Conservation (phyloP, 1,284 basidiomycete species). For the Cerrena zonata region DNA sequence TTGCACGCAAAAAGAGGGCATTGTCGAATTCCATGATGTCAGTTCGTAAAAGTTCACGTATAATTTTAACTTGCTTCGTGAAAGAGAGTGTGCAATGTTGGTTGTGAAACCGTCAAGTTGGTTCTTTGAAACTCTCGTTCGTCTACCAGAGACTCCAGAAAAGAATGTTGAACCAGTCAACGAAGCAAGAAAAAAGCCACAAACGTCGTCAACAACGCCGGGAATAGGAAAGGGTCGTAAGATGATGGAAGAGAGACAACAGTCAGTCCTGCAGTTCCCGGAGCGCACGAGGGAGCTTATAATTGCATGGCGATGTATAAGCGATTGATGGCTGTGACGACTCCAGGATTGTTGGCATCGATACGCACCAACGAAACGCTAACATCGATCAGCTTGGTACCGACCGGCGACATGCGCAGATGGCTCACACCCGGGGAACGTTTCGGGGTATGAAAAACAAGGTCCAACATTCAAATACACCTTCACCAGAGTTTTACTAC, state of each 20-base stretch:
- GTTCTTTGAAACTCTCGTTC: not conserved
- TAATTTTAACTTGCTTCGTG: conserved; percentile 1
- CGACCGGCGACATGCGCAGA: too few relatives aligned
- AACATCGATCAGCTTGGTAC: not conserved
- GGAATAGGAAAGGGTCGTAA: conserved; percentile 4
- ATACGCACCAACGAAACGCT: not conserved
- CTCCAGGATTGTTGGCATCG: not conserved
- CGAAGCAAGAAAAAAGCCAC: not conserved
- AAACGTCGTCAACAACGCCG: not conserved
- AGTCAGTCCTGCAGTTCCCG: not conserved
- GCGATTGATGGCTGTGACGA: not conserved
- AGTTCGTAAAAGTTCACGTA: not conserved
- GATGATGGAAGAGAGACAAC: conserved; percentile 1
- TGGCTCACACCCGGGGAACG: too few relatives aligned
- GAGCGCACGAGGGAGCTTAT: not conserved
- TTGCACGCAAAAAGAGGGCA: not conserved
- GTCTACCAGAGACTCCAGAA: conserved; percentile 5
- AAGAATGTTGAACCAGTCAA: conserved; percentile 3
- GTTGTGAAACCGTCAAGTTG: conserved; percentile 3
- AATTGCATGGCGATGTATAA: not conserved
- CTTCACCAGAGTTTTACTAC: not conserved
- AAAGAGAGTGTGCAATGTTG: conserved; percentile 5
- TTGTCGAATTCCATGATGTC: conserved; percentile 3
- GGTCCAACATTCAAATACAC: too few relatives aligned
- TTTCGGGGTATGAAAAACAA: too few relatives aligned